Evolutionary conservation across 108 stramenopile genomes (phyloP), one percentile per base, ranked within the genome.

Genomic region (Fistulifera solaris): DNA sequence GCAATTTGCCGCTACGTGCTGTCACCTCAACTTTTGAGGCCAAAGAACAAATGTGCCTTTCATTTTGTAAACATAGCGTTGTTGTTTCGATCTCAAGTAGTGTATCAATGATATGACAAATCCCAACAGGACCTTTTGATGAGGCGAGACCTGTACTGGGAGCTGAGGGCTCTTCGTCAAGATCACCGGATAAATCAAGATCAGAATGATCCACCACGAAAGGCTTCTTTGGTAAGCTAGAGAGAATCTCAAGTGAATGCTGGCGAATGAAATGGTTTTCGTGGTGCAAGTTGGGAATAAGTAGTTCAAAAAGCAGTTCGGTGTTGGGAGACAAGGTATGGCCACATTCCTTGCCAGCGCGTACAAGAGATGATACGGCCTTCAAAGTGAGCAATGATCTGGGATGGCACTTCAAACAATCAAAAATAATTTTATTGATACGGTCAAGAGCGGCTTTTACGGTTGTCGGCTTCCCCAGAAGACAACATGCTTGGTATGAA

Each of bases 131-230:
- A 6, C 44, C 44, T 23, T 39, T 41, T 10, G 21, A 16, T 2
- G 52, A 53, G 5, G 25, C 21, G 1, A 13, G 12, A 14, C 35
- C 28, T n/a, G 45, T 28, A 38, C 35, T 54, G 24, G 50, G 47
- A 3, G 39, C 15, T 7, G 13, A 10, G 27, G 70, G 61, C 10
- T 85, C 84, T 63, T 87, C 89, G 27, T 92, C 89, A n/a, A 91
- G 68, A 54, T 92, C 89, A 40, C 75, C 82, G 13, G 75, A 50
- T 13, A 84, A 51, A 62, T 92, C 89, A 35, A 92, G 76, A 23
- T 85, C 83, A 12, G 73, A 75, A 50, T 85, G 77, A 58, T 92
- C 71, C 15, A 75, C 67, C 1, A 87, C 73, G 64, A 75, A 83
- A 0, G 77, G 72, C 46, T 71, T 75, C 54, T 39, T 53, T n/a